These are phyloP conservation scores for Pyrenopolyporus hunteri DNA, from an alignment of 495 filamentous ascomycete species.

Conservation along the genomic window DNA sequence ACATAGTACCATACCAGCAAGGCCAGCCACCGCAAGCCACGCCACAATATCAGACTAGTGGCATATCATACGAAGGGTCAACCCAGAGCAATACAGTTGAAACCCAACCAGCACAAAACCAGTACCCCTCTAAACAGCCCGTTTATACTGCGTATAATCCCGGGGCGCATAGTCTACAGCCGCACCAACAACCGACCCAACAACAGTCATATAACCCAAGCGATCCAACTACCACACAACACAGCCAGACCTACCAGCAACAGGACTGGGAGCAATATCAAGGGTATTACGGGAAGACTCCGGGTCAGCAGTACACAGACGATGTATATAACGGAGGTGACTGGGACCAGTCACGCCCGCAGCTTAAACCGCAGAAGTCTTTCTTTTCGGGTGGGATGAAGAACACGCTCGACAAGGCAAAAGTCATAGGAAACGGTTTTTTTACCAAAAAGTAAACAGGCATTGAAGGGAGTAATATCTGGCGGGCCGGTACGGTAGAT, in stretches of 20 bases:
- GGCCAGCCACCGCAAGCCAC: conserved; percentile 24
- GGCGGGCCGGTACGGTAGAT: neutral
- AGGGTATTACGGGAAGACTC: conserved; percentile 26
- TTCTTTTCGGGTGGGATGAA: conserved; percentile 40
- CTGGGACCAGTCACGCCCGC: conserved; percentile 29
- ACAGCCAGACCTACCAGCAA: conserved; percentile 30
- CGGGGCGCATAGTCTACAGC: conserved; percentile 20
- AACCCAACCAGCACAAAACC: conserved; percentile 12
- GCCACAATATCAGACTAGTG: conserved; percentile 23
- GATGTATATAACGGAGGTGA: conserved; percentile 19
- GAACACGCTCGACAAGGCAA: conserved; percentile 39
- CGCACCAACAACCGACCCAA: conserved; percentile 2
- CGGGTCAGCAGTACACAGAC: conserved; percentile 23
- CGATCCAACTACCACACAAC: conserved; percentile 5
- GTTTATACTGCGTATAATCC: conserved; percentile 38
- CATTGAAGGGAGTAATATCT: neutral
- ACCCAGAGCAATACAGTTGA: conserved; percentile 8
- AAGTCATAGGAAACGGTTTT: conserved; percentile 39
- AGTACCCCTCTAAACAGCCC: conserved; percentile 24
- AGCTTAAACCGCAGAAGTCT: conserved; percentile 36
- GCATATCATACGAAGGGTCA: conserved; percentile 15
- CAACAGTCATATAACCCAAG: conserved; percentile 17
- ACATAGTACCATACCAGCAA: conserved; percentile 14
- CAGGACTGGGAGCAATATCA: conserved; percentile 36
- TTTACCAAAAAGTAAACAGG: conserved; percentile 24